Evolutionary conservation across 805 yeast species (phyloP), one percentile per base, ranked within the genome.

Genomic region (Hanseniaspora taiwanica): DNA sequence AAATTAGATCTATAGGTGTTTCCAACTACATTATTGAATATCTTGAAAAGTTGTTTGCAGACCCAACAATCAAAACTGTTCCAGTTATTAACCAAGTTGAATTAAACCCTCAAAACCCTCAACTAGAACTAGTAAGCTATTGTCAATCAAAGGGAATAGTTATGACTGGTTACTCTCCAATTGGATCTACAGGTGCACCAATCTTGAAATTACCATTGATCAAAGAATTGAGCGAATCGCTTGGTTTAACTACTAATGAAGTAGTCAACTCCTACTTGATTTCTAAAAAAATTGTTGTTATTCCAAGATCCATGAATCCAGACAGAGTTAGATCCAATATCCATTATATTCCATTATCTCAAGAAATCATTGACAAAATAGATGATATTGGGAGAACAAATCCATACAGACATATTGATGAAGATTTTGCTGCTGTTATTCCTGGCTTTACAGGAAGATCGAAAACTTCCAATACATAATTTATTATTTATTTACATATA

Each of bases 261-360:
- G 66, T 84, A 10, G 63, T 74, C 16, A 65, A 70, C 36, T 78
- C 82, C 18, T 81, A 80, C 59, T 76, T 78, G 50, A 68, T 79
- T 19, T 63, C 69, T 44, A 66, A 73, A 31, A 85, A 82, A 2
- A 66, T 80, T 42, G 64, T 68, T 8, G 76, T 71, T 2, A 59
- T 82, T 36, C 85, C 91, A 36, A 74, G 87, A 61, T 78, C 94
- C 1, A 66, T 76, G 14, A 82, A 80, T 38, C 64, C 72, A n/a
- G 69, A 68, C 19, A 73, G 94, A 55, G 71, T 83, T 37, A 48
- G 59, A 17, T 66, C 67, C 51, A 52, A 63, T 31, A 58, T 61
- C 44, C 21, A 45, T 7, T 48, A 58, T 38, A 60, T 63, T 27
- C 58, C 64, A 14, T 58, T 74, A 29, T 52, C 64, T 23, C 48